Base-by-base conservation (phyloP, 2,329 filamentous ascomycete species). In the Cytospora piceae region DNA sequence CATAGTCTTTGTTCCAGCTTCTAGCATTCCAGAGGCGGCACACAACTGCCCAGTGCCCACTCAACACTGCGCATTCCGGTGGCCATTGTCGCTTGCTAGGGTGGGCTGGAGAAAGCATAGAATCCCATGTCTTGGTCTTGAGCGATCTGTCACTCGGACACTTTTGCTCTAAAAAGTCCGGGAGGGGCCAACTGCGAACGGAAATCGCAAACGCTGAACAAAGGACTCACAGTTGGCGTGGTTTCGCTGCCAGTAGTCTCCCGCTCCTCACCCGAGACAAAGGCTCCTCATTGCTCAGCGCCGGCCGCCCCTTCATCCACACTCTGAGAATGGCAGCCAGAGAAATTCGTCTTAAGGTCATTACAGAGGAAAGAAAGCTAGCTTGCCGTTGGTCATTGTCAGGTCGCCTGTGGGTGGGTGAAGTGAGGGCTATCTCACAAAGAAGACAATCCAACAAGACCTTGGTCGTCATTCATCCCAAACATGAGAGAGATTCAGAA, bases 211-310 rank as follows among this genome's bases (percentile, higher is more conserved):
- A 74, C 73, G 73, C 71, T 64, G 70, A 62, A 73, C 69, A 72
- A 74, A 74, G 71, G 72, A 70, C 67, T 68, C 58, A 66, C 4
- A 70, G 68, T 66, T 69, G 69, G 67, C 58, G 58, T 68, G 65
- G 68, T 58, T 61, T 66, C 68, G 67, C 67, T 70, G 64, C 69
- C 74, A 74, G 77, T 75, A 73, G 76, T 77, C 73, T 79, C 77
- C 78, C 77, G 77, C 77, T 74, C 73, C 75, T 77, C 74, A 78
- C 77, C 78, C 77, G 77, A 80, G 75, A 79, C 78, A 78, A 68
- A 68, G 66, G 63, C 51, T 49, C 55, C 63, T 59, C 55, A 57
- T 58, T 42, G 56, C 59, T 56, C 56, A 51, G 63, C 34, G 63
- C 58, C 63, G 42, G 59, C 63, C 65, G 34, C 66, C 61, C 54